Percentiles rank a stretch among this genome's conserved stretches.
Conservation (phyloP, 176 grass and related monocot species). For the Cenchrus fungigraminus region DNA sequence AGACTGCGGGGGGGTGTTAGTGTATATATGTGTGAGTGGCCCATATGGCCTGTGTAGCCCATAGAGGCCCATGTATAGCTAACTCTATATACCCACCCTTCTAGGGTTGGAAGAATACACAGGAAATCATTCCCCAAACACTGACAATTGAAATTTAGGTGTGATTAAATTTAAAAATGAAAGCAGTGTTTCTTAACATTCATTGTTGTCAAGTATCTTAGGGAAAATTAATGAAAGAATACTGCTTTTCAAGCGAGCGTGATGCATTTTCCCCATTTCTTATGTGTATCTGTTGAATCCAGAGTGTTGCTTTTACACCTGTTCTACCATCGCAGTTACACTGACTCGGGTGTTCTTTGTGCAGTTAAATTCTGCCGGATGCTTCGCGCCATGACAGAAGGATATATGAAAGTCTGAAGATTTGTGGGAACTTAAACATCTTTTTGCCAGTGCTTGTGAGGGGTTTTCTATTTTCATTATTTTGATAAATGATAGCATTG, state of each 20-base stretch:
- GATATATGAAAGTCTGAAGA: background rate
- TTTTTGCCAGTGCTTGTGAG: background rate
- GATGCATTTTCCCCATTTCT: background rate
- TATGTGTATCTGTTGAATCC: background rate
- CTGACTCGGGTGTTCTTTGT: background rate
- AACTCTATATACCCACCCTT: too few species aligned
- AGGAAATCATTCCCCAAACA: too few species aligned
- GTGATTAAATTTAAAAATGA: background rate
- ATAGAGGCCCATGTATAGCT: too few species aligned
- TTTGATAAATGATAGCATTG: background rate
- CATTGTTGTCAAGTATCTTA: background rate
- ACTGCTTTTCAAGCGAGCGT: background rate
- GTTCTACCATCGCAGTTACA: background rate
- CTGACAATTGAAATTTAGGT: background rate
- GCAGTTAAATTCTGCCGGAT: slow-evolving; percentile 8
- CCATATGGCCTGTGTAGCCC: too few species aligned
- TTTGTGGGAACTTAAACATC: background rate
- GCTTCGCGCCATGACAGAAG: background rate
- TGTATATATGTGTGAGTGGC: too few species aligned
- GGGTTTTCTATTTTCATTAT: slow-evolving; percentile 1
- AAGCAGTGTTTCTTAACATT: background rate
- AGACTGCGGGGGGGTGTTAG: too few species aligned
- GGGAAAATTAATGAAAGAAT: background rate
- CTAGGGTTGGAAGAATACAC: too few species aligned
- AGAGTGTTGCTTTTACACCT: background rate